Evolutionary conservation across 192 early-diverging fungal genomes (phyloP).

Genomic region (Umbelopsis sp.): DNA sequence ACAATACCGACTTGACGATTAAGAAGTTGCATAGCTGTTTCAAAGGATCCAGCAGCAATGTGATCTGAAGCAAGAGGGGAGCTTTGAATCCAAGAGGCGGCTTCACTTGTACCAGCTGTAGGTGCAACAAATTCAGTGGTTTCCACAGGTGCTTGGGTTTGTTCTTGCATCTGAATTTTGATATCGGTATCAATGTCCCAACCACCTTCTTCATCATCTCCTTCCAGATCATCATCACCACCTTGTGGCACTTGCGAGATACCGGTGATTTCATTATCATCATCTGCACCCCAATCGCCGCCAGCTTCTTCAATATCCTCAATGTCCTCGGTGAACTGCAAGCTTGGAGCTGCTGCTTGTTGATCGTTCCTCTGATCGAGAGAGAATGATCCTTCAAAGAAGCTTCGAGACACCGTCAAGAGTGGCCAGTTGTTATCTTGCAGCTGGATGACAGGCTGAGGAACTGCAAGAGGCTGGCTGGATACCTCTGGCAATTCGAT

Average conservation of each 20-base stretch:
- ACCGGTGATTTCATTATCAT: constrained; percentile 54
- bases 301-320: constrained; percentile 63
- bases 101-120: constrained; percentile 70
- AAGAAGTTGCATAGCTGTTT: constrained; percentile 92
- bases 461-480: constrained; percentile 63
- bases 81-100: constrained; percentile 80
- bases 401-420: constrained; percentile 78
- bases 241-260: constrained; percentile 30
- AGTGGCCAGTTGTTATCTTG: constrained; percentile 92
- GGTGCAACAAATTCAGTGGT: constrained; percentile 72
- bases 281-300: constrained; percentile 79
- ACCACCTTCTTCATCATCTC: constrained; percentile 68
- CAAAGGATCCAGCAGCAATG: constrained; percentile 93
- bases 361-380: constrained; percentile 51
- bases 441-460: constrained; percentile 71
- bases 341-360: constrained; percentile 56
- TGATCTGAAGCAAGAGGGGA: constrained; percentile 90
- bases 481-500: constrained; percentile 44
- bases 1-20: constrained; percentile 90
- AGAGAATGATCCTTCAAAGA: constrained; percentile 81
- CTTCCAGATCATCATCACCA: constrained; percentile 47
- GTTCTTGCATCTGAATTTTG: constrained; percentile 65
- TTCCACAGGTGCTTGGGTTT: constrained; percentile 54
- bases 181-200: constrained; percentile 89
- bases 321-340: constrained; percentile 51